Conservation (phyloP, 768 basidiomycete species). For the Naganishia vishniacii region DNA sequence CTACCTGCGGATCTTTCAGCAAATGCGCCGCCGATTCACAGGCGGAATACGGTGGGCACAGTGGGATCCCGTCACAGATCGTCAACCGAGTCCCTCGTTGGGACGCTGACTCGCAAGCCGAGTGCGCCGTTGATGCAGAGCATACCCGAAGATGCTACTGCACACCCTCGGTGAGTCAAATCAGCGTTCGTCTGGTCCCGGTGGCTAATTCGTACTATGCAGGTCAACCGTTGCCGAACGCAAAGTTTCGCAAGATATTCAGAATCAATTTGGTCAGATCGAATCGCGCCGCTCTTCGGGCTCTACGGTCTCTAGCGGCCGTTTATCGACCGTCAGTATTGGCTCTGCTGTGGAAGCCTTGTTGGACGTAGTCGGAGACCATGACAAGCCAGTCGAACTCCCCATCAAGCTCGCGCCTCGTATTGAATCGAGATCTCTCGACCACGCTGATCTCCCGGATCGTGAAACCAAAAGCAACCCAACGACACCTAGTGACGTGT, state of each 20-base stretch:
- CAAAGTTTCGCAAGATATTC: neutral
- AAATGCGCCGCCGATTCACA: neutral
- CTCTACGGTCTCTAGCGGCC: neutral
- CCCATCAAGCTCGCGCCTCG: constrained; percentile 1
- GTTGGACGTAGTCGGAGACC: neutral
- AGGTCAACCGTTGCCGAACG: neutral
- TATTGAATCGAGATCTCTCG: neutral
- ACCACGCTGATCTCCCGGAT: neutral
- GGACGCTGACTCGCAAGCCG: neutral
- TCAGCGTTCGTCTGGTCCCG: neutral
- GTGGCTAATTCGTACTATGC: neutral
- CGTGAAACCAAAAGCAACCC: neutral
- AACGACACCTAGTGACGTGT: neutral
- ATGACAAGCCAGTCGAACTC: neutral
- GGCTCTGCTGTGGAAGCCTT: constrained; percentile 17
- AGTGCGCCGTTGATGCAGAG: neutral
- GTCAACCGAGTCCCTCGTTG: neutral
- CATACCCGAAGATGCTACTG: neutral
- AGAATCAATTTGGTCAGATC: neutral
- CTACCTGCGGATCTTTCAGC: neutral
- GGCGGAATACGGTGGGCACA: neutral
- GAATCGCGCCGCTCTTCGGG: constrained; percentile 2
- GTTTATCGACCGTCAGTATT: neutral
- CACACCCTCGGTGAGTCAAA: neutral
- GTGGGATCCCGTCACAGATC: neutral